Base-by-base conservation (phyloP, 2,329 filamentous ascomycete species). In the Diaporthe sp. region DNA sequence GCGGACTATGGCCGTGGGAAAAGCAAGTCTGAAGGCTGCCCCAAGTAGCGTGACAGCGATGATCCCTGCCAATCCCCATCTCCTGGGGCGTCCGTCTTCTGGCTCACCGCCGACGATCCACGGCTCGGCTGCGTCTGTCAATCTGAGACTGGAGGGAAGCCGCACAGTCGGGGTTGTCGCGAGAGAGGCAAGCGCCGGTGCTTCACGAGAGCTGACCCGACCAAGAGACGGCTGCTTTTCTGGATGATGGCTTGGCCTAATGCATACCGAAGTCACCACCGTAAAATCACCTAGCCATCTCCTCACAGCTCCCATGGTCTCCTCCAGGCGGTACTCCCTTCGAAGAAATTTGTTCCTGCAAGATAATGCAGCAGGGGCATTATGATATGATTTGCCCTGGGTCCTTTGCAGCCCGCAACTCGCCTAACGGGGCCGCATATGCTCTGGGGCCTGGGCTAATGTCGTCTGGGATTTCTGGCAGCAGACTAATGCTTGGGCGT, bases 41-140 rank as follows among this genome's bases (percentile, higher is more conserved):
- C n/a, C 40, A 54, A 25, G 15, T 2, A 54, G 64, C n/a, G 33
- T 52, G 30, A 30, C 64, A 54, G 33, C 64, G 47, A 68, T 68
- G 64, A 68, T 40, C 45, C 64, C n/a, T 68, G 64, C 30, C 64
- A 15, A 1, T 40, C 15, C 10, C 33, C 33, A 22, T 54, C 45
- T 54, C 33, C 22, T 38, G 45, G 45, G 47, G 22, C 28, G n/a
- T 25, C 13, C n/a, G 45, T 28, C 47, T 40, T 28, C 19, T 68
- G 64, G n/a, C 64, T 54, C 64, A 68, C 64, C 47, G 64, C 64
- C 47, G 45, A 40, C 64, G 45, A 67, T 50, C 64, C 64, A 17
- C 61, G 22, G 61, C 64, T 52, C 45, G 61, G 42, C 61, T 38
- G 30, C 61, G 33, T 67, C 64, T 67, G 64, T 50, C 64, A 50